Evolutionary conservation across 2,329 filamentous ascomycete genomes (phyloP).

Genomic region (Zymoseptoria crescenta): DNA sequence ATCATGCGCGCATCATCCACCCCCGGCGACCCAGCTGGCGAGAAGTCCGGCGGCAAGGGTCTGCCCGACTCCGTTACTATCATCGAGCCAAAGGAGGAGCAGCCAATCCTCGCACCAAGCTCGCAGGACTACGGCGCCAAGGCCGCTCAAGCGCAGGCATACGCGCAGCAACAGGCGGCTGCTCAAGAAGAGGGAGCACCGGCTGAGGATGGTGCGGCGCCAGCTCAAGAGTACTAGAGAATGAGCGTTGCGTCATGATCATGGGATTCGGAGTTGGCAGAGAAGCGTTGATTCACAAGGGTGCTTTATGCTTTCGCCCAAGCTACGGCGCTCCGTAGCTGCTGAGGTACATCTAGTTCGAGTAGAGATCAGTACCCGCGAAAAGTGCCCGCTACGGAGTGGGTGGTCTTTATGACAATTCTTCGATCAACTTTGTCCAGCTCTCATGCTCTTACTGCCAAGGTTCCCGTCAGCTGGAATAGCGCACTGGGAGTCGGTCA

Average conservation of each 20-base stretch:
- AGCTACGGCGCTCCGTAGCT: not conserved
- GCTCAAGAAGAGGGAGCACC: slow-evolving; percentile 22
- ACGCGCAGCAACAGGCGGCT: slow-evolving; percentile 50
- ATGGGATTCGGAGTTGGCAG: slow-evolving; percentile 10
- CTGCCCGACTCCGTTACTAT: slow-evolving; percentile 98
- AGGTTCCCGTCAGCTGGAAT: too few relatives aligned
- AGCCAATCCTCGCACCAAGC: slow-evolving; percentile 86
- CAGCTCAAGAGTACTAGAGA: slow-evolving; percentile 15
- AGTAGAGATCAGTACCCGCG: not conserved
- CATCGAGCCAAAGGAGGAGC: slow-evolving; percentile 99
- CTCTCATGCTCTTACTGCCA: not conserved
- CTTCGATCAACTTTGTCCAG: not conserved
- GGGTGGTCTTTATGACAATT: not conserved
- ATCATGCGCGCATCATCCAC: slow-evolving; percentile 89
- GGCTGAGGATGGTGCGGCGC: slow-evolving; percentile 8
- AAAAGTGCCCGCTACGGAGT: not conserved
- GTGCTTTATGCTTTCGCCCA: not conserved
- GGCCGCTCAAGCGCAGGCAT: slow-evolving; percentile 57
- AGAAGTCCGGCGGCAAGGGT: slow-evolving; percentile 93
- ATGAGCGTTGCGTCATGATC: slow-evolving; percentile 5
- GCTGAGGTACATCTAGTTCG: not conserved
- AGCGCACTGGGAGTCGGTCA: too few relatives aligned
- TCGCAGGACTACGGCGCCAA: slow-evolving; percentile 99
- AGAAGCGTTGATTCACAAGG: not conserved
- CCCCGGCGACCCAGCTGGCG: slow-evolving; percentile 81